A percentile compares a stretch with the other conserved stretches of the same genome.
Evolutionary conservation across 768 basidiomycete genomes (phyloP).

Genomic region (Suillus cothurnatus): DNA sequence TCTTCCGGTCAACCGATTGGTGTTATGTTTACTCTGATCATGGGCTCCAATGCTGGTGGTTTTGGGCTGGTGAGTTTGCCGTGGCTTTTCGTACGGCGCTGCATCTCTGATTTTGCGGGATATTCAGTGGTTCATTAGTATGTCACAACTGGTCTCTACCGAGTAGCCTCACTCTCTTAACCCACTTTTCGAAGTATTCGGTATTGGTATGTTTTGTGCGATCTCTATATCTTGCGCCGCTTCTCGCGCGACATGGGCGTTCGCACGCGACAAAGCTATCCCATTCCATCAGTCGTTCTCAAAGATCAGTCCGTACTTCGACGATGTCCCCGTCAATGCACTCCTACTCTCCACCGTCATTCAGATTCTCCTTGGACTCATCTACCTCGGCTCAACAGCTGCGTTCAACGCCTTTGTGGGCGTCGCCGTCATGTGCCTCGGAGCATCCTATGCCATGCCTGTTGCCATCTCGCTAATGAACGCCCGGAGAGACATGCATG

Average conservation of each 20-base stretch:
- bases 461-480: constrained; percentile 53
- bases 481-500: constrained; percentile 44
- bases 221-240: constrained; percentile 70
- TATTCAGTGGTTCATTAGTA: constrained; percentile 45
- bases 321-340: constrained; percentile 60
- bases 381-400: constrained; percentile 61
- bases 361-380: constrained; percentile 61
- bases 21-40: constrained; percentile 62
- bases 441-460: constrained; percentile 63
- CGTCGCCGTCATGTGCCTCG: constrained; percentile 66
- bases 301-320: constrained; percentile 40
- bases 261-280: constrained; percentile 67
- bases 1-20: constrained; percentile 66
- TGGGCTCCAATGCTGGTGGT: constrained; percentile 62
- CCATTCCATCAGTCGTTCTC: constrained; percentile 54
- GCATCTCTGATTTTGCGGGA: constrained; percentile 6
- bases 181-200: constrained; percentile 44
- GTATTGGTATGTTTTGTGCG: constrained; percentile 60
- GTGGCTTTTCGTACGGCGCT: constrained; percentile 3
- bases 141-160: constrained; percentile 15
- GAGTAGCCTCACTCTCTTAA: not conserved
- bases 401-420: constrained; percentile 73
- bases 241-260: constrained; percentile 72
- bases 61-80: constrained; percentile 53
- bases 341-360: constrained; percentile 60